Percentiles rank a stretch among this genome's conserved stretches.
These are phyloP conservation scores for Lolium multiflorum DNA, from an alignment of 176 grass and related monocot genomes.

Conservation along the genomic window DNA sequence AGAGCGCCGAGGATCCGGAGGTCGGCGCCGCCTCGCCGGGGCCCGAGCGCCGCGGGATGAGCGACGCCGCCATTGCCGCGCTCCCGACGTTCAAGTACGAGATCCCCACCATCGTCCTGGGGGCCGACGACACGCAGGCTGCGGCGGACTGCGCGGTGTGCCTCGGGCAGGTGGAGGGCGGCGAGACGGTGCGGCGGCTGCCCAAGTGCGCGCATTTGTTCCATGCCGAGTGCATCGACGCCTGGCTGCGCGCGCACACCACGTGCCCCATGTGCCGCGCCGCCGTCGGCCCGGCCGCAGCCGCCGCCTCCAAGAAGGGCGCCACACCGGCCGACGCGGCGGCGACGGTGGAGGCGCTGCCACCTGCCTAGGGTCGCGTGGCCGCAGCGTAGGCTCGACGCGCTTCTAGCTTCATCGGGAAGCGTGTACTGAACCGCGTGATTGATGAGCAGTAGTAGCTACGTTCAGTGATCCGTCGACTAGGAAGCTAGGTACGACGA, in stretches of 20 bases:
- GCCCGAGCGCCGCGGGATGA: constrained; percentile 27
- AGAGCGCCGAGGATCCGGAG: background rate
- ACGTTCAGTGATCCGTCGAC: too few species aligned
- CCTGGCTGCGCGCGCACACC: constrained; percentile 55
- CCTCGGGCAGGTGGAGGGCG: constrained; percentile 48
- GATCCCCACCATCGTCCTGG: background rate
- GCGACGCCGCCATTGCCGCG: constrained; percentile 44
- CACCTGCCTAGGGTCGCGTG: constrained; percentile 23
- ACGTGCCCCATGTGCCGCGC: constrained; percentile 82
- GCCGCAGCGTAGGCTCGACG: background rate
- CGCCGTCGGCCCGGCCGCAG: constrained; percentile 28
- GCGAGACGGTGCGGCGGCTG: too few species aligned
- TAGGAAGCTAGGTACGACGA: too few species aligned
- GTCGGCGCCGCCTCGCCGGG: background rate
- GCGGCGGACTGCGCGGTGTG: constrained; percentile 63
- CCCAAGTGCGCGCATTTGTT: too few species aligned
- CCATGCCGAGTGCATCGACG: constrained; percentile 72
- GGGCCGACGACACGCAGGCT: background rate
- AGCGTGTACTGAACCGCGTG: constrained; percentile 1
- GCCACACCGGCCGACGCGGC: background rate
- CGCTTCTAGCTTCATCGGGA: background rate
- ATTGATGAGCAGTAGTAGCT: background rate
- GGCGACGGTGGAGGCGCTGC: constrained; percentile 1
- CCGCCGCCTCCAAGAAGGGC: constrained; percentile 15
- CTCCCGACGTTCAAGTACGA: constrained; percentile 48